Evolutionary conservation across 2,329 filamentous ascomycete genomes (phyloP).

Genomic region (Diaporthe velutina): DNA sequence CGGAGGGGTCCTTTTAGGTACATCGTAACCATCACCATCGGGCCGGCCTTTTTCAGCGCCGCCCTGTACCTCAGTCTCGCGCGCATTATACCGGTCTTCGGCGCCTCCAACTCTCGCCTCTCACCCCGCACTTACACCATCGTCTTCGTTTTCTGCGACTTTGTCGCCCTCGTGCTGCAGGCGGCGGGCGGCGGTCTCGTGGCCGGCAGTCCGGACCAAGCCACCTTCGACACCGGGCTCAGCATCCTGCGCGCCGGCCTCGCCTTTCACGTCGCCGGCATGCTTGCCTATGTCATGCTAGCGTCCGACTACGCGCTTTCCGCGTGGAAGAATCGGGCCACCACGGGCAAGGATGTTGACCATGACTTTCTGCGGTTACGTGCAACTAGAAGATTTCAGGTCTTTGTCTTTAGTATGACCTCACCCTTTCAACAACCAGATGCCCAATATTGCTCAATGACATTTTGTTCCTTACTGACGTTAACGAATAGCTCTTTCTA

Average conservation of each 20-base stretch:
- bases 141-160: constrained; percentile 54
- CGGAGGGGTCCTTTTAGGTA: too few species aligned
- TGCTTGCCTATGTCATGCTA: constrained; percentile 51
- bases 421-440: too few species aligned
- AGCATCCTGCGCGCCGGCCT: constrained; percentile 60
- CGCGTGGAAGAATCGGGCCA: not conserved
- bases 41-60: not conserved
- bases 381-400: not conserved
- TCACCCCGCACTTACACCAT: constrained; percentile 42
- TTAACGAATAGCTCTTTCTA: constrained; percentile 45
- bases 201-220: constrained; percentile 46
- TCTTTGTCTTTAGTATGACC: constrained; percentile 4
- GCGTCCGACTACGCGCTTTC: constrained; percentile 4
- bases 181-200: constrained; percentile 57
- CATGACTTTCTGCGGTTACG: not conserved
- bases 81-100: constrained; percentile 56
- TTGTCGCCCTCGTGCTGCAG: constrained; percentile 59
- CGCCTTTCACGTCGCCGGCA: constrained; percentile 57
- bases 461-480: not conserved
- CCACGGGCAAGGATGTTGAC: constrained; percentile 6
- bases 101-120: constrained; percentile 37
- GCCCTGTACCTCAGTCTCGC: constrained; percentile 64
- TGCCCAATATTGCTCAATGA: not conserved
- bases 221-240: constrained; percentile 30
- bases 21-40: not conserved